phyloP scores from a whole-genome alignment of 169 alveolate species.

The Eimeria brunetti region DNA sequence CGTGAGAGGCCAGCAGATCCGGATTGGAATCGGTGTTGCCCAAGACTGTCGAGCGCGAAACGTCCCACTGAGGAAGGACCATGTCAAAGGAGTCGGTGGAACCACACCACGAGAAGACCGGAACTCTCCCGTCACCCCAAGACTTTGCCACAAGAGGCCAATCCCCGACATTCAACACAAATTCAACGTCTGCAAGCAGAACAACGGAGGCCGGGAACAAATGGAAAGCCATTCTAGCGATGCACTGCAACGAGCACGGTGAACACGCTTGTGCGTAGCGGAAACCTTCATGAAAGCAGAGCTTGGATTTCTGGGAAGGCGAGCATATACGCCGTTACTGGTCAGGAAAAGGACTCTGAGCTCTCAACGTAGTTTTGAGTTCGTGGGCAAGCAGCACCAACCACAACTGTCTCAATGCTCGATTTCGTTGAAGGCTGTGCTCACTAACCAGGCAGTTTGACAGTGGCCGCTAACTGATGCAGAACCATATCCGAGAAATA shows the following conservation, averaged over 20 bases:
- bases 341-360: not conserved
- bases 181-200: constrained; percentile 74
- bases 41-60: constrained; percentile 63
- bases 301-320: not conserved
- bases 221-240: not conserved
- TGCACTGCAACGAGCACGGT: not conserved
- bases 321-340: not conserved
- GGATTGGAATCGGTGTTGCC: constrained; percentile 47
- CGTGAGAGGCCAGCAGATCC: constrained; percentile 76
- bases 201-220: not conserved
- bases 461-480: constrained; percentile 49
- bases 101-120: constrained; percentile 80
- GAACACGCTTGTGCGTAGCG: not conserved
- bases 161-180: constrained; percentile 75
- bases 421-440: not conserved
- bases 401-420: not conserved
- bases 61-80: constrained; percentile 80
- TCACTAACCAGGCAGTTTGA: constrained; percentile 74
- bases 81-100: constrained; percentile 61
- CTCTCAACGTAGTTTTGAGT: not conserved
- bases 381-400: not conserved
- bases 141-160: constrained; percentile 74
- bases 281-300: not conserved
- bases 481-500: constrained; percentile 60
- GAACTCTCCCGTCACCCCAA: constrained; percentile 63